Base-by-base conservation (phyloP, 129 eudicot species). In the Flaveria trinervia region DNA sequence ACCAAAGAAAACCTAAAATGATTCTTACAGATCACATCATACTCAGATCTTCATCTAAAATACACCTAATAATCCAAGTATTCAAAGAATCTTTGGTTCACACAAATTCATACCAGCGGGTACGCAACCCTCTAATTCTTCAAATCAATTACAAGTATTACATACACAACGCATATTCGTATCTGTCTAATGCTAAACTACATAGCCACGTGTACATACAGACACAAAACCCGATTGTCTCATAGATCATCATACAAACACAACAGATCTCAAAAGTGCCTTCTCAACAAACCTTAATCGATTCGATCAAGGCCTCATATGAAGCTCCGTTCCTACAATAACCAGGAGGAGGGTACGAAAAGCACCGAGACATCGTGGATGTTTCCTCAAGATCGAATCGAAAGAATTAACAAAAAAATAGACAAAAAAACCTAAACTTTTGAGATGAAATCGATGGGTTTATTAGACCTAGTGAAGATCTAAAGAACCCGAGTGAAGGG, bases 271-370 rank as follows among this genome's bases (percentile, higher is more conserved):
- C 72, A 78, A 78, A 69, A 74, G 73, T 51, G 81, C 75, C 43
- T 61, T 48, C 64, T 79, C 5, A 84, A 88, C 92, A 85, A 88
- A 88, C 92, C 92, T 88, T 88, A 88, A 88, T 88, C 89, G 89
- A 85, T 73, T 82, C 80, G 89, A 88, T 85, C 89, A 88, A 88
- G 88, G 92, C 84, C 67, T 81, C 88, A 16, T 83, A 36, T 70
- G 74, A 64, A 55, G 83, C 78, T 70, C 77, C 83, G 43, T 79
- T 85, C 77, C 73, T 81, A 57, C 68, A 45, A 77, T 76, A 81
- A 43, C 88, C 87, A 44, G 88, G 88, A 13, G 85, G 86, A 65
- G 87, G 89, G 73, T 79, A 88, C n/a, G 92, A 84, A 74, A 82
- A 88, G 77, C 92, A 88, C 80, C 92, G 87, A 82, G 91, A 87